A percentile compares a stretch with the other conserved stretches of the same genome.
Conservation (phyloP, 345 rosid genomes). For the Pistacia atlantica region DNA sequence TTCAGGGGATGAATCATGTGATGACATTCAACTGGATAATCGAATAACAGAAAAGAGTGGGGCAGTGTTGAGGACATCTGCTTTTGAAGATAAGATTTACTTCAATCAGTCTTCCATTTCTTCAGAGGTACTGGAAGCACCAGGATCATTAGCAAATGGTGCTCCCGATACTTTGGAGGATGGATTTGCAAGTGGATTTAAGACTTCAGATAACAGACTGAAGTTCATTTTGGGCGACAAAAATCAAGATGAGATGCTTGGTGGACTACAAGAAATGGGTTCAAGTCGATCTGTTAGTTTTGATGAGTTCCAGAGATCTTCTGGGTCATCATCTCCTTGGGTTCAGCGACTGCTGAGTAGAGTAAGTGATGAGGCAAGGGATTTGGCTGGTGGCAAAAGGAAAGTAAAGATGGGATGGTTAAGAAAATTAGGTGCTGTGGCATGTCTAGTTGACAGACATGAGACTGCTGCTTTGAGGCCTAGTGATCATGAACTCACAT, state of each 20-base stretch:
- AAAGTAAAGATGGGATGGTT: slow-evolving; percentile 52
- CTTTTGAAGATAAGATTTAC: slow-evolving; percentile 28
- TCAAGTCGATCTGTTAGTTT: slow-evolving; percentile 46
- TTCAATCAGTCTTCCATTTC: slow-evolving; percentile 31
- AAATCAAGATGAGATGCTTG: slow-evolving; percentile 31
- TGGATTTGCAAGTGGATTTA: slow-evolving; percentile 20
- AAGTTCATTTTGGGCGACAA: slow-evolving; percentile 36
- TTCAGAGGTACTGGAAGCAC: slow-evolving; percentile 29
- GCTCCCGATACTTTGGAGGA: slow-evolving; percentile 9
- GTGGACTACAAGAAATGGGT: slow-evolving; percentile 36
- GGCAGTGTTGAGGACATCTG: slow-evolving; percentile 40
- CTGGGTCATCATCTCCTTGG: slow-evolving; percentile 32
- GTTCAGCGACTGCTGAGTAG: slow-evolving; percentile 20
- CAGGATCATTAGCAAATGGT: slow-evolving; percentile 30
- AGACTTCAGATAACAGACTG: slow-evolving; percentile 43
- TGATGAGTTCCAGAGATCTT: slow-evolving; percentile 46
- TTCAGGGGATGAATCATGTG: slow-evolving; percentile 19
- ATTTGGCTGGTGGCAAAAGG: slow-evolving; percentile 23
- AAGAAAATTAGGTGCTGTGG: slow-evolving; percentile 45
- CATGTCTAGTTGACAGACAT: slow-evolving; percentile 36
- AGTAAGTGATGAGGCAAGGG: slow-evolving; percentile 26
- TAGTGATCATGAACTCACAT: slow-evolving; percentile 33
- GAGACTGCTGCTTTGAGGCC: slow-evolving; percentile 22
- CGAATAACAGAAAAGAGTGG: slow-evolving; percentile 36
- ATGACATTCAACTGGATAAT: slow-evolving; percentile 24